A percentile compares a stretch with the other conserved stretches of the same genome.
Evolutionary conservation across 495 filamentous ascomycete genomes (phyloP).

Genomic region (Friedmanniomyces endolithicus): DNA sequence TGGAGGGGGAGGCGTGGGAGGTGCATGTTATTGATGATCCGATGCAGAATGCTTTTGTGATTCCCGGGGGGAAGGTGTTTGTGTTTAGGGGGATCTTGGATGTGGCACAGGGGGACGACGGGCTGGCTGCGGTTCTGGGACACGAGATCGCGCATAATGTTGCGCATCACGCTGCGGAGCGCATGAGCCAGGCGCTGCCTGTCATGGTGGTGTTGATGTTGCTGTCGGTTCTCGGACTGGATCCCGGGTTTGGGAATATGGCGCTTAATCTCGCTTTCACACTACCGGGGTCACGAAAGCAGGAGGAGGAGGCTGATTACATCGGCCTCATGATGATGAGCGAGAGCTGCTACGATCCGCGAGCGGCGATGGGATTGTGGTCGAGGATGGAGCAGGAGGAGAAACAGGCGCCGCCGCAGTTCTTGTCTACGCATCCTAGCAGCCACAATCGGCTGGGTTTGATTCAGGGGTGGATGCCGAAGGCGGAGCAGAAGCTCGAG

Average conservation of each 20-base stretch:
- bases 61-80: slow-evolving; percentile 89
- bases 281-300: slow-evolving; percentile 56
- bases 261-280: slow-evolving; percentile 51
- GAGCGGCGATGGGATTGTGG: slow-evolving; percentile 64
- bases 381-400: slow-evolving; percentile 56
- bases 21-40: slow-evolving; percentile 70
- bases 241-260: slow-evolving; percentile 33
- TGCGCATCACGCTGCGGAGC: slow-evolving; percentile 66
- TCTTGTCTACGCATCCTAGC: slow-evolving; percentile 79
- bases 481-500: slow-evolving; percentile 18
- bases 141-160: slow-evolving; percentile 94
- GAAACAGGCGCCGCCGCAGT: slow-evolving; percentile 50
- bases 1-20: slow-evolving; percentile 60
- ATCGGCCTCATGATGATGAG: slow-evolving; percentile 72
- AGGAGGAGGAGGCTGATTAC: slow-evolving; percentile 70
- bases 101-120: slow-evolving; percentile 57
- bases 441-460: slow-evolving; percentile 56
- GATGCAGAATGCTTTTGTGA: slow-evolving; percentile 70
- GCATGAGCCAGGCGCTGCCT: slow-evolving; percentile 49
- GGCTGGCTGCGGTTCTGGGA: slow-evolving; percentile 70
- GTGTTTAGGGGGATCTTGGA: slow-evolving; percentile 73
- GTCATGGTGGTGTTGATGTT: slow-evolving; percentile 41
- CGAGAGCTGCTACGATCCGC: slow-evolving; percentile 58
- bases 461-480: slow-evolving; percentile 46
- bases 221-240: slow-evolving; percentile 39